These are phyloP conservation scores for Salix koriyanagi DNA, from an alignment of 345 rosid genomes.

Conservation along the genomic window DNA sequence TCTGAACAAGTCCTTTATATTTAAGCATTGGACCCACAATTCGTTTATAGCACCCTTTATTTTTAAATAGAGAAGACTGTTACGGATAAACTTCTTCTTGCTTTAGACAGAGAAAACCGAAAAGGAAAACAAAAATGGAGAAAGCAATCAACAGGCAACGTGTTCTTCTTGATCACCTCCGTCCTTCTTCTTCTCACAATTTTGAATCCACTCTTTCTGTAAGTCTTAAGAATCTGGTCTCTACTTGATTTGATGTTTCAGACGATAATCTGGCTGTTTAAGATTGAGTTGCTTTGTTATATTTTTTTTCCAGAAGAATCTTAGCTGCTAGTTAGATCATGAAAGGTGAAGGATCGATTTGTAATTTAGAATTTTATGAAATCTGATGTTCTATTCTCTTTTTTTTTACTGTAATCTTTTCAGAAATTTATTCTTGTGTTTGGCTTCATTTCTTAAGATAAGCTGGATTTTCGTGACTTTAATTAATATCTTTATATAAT, in stretches of 20 bases:
- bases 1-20: background rate
- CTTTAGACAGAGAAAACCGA: background rate
- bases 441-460: background rate
- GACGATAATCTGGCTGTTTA: background rate
- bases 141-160: conserved; percentile 84
- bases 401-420: background rate
- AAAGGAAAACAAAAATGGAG: conserved; percentile 45
- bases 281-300: background rate
- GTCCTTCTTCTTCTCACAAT: conserved; percentile 55
- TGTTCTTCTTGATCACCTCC: conserved; percentile 82
- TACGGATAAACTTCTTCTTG: background rate
- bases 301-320: too few species aligned
- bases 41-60: too few species aligned
- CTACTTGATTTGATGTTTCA: background rate
- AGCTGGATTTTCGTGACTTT: background rate
- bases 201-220: conserved; percentile 63
- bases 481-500: background rate
- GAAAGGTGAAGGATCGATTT: background rate
- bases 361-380: background rate
- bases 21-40: background rate
- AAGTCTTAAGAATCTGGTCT: conserved; percentile 20
- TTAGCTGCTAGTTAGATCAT: background rate
- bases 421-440: background rate
- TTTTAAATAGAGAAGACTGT: background rate
- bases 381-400: background rate